Evolutionary conservation across 306 rosid species (phyloP).

Genomic region (Canavalia ensiformis): DNA sequence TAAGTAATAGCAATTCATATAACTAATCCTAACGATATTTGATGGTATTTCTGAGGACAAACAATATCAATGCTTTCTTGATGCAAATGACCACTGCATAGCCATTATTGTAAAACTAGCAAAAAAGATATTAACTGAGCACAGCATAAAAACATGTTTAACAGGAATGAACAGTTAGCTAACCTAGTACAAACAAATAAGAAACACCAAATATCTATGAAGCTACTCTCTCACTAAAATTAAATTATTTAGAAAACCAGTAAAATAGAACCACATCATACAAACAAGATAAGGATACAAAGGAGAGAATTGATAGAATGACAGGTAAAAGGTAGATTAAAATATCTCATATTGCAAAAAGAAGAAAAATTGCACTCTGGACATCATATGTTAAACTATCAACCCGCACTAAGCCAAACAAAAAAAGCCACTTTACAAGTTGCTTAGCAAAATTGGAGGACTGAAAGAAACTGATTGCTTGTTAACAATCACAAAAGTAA

Average conservation of each 20-base stretch:
- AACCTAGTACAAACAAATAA: slow-evolving; percentile 39
- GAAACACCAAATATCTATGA: slow-evolving; percentile 25
- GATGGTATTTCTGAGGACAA: slow-evolving; percentile 28
- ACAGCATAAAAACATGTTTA: slow-evolving; percentile 19
- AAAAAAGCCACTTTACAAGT: background rate
- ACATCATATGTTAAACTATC: background rate
- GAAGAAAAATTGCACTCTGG: background rate
- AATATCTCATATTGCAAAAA: background rate
- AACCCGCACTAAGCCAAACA: background rate
- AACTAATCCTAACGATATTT: slow-evolving; percentile 36
- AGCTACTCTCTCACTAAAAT: slow-evolving; percentile 16
- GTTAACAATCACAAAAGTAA: slow-evolving; percentile 9
- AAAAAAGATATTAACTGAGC: slow-evolving; percentile 13
- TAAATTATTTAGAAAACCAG: slow-evolving; percentile 21
- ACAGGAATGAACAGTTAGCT: background rate
- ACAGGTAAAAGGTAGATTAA: slow-evolving; percentile 10
- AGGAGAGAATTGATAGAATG: background rate
- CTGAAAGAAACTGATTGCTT: slow-evolving; percentile 30
- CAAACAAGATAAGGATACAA: slow-evolving; percentile 18
- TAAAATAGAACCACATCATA: slow-evolving; percentile 20
- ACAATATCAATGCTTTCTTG: slow-evolving; percentile 31
- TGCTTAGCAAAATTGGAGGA: slow-evolving; percentile 19
- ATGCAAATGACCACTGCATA: slow-evolving; percentile 40
- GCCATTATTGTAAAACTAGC: slow-evolving; percentile 4
- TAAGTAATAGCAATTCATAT: slow-evolving; percentile 33